These are phyloP conservation scores for Colletotrichum lupini DNA, from an alignment of 2,329 filamentous ascomycete genomes.

Conservation along the genomic window DNA sequence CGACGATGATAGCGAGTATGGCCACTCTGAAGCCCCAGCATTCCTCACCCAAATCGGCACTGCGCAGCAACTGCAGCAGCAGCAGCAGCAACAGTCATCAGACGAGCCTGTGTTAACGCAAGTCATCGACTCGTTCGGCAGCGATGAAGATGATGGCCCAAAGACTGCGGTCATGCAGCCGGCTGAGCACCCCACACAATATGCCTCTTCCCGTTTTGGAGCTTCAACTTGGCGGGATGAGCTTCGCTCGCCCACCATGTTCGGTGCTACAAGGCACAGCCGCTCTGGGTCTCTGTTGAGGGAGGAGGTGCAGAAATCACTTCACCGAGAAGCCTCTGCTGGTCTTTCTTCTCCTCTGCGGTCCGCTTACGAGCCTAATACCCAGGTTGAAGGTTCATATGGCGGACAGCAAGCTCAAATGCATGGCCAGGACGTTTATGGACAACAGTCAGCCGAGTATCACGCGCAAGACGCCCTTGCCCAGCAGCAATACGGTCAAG, in stretches of 20 bases:
- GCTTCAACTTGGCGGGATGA: constrained; percentile 25
- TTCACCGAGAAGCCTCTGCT: not conserved
- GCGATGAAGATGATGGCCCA: constrained; percentile 22
- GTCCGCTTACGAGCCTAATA: not conserved
- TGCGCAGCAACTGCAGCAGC: constrained; percentile 1
- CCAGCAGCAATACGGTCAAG: not conserved
- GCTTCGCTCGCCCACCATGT: constrained; percentile 15
- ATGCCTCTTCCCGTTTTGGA: constrained; percentile 27
- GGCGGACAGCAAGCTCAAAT: not conserved
- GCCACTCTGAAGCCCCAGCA: not conserved
- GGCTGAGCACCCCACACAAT: not conserved
- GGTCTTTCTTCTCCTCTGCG: not conserved
- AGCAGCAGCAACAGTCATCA: not conserved
- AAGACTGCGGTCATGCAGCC: constrained; percentile 20
- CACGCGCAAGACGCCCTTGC: not conserved
- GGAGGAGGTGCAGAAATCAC: constrained; percentile 10
- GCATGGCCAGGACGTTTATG: not conserved
- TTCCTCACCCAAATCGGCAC: constrained; percentile 20
- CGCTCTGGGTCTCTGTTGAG: constrained; percentile 21
- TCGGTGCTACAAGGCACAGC: constrained; percentile 23
- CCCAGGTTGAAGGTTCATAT: not conserved
- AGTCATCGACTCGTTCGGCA: constrained; percentile 25
- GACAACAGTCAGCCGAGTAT: not conserved
- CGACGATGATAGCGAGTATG: constrained; percentile 24
- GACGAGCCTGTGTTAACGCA: constrained; percentile 18